A percentile compares a stretch with the other conserved stretches of the same genome.
Conservation (phyloP, 768 basidiomycete species). For the Leccinum olivaceopallidum region DNA sequence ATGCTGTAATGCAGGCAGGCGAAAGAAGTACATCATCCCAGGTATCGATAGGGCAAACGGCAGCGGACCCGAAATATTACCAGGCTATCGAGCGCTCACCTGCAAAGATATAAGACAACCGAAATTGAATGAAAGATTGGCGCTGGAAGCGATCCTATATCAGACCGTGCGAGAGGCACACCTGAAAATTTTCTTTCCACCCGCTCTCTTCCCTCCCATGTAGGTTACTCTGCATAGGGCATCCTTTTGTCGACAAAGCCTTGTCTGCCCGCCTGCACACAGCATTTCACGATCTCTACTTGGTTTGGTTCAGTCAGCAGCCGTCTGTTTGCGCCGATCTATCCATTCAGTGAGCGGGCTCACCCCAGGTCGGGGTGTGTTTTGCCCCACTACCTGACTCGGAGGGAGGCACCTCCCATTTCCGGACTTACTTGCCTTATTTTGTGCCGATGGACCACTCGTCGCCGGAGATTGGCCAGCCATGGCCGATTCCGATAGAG, state of each 20-base stretch:
- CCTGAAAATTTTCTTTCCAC: neutral
- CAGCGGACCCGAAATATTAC: neutral
- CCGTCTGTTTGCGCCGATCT: neutral
- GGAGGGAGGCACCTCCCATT: neutral
- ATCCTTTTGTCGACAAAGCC: neutral
- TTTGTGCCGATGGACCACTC: neutral
- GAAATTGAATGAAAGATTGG: neutral
- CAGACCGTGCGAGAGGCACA: neutral
- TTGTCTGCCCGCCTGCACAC: neutral
- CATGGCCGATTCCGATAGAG: neutral
- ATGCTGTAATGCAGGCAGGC: conserved; percentile 7
- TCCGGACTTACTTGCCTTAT: neutral
- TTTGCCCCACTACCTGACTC: neutral
- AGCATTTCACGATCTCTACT: neutral
- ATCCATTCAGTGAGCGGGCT: neutral
- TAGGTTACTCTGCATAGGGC: neutral
- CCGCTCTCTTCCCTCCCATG: neutral
- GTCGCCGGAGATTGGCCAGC: neutral
- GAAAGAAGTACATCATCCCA: conserved; percentile 7
- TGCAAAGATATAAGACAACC: neutral
- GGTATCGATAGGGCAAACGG: neutral
- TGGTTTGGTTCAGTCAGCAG: neutral
- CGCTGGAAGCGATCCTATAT: neutral
- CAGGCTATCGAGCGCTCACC: neutral
- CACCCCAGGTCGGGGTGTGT: neutral